These are phyloP conservation scores for Priceomyces haplophilus DNA, from an alignment of 805 yeast species.

Conservation along the genomic window DNA sequence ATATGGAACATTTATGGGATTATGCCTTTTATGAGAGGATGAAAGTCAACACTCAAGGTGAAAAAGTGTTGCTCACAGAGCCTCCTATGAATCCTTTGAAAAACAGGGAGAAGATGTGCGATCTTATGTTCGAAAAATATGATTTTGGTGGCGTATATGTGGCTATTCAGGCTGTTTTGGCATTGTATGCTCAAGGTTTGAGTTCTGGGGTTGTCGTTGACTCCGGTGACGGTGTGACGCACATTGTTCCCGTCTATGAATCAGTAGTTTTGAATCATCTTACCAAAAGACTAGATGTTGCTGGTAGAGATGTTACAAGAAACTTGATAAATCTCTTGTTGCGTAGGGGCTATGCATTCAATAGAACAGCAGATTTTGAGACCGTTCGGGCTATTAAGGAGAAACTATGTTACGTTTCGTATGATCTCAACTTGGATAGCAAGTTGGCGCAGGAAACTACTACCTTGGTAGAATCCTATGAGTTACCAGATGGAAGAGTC, in stretches of 20 bases:
- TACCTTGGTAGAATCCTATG: slow-evolving; percentile 83
- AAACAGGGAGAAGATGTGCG: slow-evolving; percentile 88
- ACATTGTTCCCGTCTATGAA: slow-evolving; percentile 96
- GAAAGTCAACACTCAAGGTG: slow-evolving; percentile 70
- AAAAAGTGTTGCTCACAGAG: slow-evolving; percentile 86
- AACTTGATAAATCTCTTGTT: slow-evolving; percentile 85
- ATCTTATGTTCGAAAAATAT: slow-evolving; percentile 88
- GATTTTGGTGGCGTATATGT: slow-evolving; percentile 91
- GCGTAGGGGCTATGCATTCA: slow-evolving; percentile 96
- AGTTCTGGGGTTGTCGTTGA: slow-evolving; percentile 98
- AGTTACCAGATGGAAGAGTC: slow-evolving; percentile 94
- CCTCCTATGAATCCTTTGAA: slow-evolving; percentile 97
- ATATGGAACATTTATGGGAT: slow-evolving; percentile 98
- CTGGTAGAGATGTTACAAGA: slow-evolving; percentile 98
- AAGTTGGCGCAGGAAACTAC: slow-evolving; percentile 93
- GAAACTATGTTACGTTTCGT: slow-evolving; percentile 90
- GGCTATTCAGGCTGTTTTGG: slow-evolving; percentile 97
- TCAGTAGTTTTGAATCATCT: slow-evolving; percentile 93
- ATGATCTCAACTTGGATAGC: slow-evolving; percentile 86
- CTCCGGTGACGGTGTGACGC: slow-evolving; percentile 98
- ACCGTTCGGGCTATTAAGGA: slow-evolving; percentile 98
- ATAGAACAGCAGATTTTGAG: slow-evolving; percentile 98
- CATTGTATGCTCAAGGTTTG: slow-evolving; percentile 94
- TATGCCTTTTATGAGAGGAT: slow-evolving; percentile 91
- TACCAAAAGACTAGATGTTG: slow-evolving; percentile 90